Evolutionary conservation across 2,329 filamentous ascomycete species (phyloP).

Genomic region (Daldinia sp.): DNA sequence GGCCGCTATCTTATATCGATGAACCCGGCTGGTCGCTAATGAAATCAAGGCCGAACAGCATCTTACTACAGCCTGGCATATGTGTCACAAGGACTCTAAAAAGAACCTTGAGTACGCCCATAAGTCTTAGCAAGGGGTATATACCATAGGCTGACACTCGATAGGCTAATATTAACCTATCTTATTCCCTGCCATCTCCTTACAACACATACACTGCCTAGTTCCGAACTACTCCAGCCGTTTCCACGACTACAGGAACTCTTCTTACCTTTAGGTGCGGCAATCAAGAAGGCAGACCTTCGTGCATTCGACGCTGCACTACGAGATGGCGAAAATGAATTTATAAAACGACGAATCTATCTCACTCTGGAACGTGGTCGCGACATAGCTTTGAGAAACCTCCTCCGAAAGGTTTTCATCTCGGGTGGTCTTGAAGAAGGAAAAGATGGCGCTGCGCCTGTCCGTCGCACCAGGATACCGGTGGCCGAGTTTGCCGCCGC

Average conservation of each 20-base stretch:
- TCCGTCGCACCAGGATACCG: slow-evolving; percentile 79
- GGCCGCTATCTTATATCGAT: slow-evolving; percentile 22
- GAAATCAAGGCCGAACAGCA: slow-evolving; percentile 74
- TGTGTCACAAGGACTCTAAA: slow-evolving; percentile 76
- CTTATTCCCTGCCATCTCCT: slow-evolving; percentile 93
- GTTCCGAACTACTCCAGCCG: slow-evolving; percentile 71
- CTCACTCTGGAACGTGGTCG: slow-evolving; percentile 91
- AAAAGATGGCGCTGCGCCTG: slow-evolving; percentile 71
- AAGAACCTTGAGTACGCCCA: slow-evolving; percentile 79
- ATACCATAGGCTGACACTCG: slow-evolving; percentile 36
- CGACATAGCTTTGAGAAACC: slow-evolving; percentile 89
- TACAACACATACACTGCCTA: slow-evolving; percentile 86
- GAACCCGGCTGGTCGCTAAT: slow-evolving; percentile 6
- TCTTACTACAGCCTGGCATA: slow-evolving; percentile 80
- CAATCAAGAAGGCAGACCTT: slow-evolving; percentile 85
- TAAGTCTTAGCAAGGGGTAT: slow-evolving; percentile 1
- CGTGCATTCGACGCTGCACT: slow-evolving; percentile 85
- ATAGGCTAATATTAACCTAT: slow-evolving; percentile 88
- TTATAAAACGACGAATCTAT: slow-evolving; percentile 92
- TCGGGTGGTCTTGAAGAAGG: slow-evolving; percentile 81
- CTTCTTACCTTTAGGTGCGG: slow-evolving; percentile 78
- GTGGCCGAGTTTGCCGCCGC: slow-evolving; percentile 86
- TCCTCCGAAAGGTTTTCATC: slow-evolving; percentile 90
- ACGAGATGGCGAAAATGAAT: slow-evolving; percentile 84
- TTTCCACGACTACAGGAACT: slow-evolving; percentile 80